Conservation (phyloP, 139 green algal species). For the Asterochloris sp. region DNA sequence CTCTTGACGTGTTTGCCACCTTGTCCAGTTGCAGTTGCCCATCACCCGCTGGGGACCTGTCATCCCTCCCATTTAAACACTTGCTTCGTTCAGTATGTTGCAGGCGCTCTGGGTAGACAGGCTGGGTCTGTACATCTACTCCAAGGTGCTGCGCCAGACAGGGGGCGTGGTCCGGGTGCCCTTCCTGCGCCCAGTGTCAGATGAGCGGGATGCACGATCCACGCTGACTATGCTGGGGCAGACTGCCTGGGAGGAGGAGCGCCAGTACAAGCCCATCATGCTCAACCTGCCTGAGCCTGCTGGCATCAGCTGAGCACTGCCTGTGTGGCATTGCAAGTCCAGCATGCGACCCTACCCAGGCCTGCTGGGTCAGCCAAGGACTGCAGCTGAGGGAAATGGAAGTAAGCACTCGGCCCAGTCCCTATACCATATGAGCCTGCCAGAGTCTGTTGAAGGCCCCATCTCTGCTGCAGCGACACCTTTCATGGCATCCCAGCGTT, state of each 20-base stretch:
- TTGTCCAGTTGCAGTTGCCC: conserved; percentile 1
- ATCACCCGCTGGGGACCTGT: too few relatives aligned
- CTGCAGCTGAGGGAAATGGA: too few relatives aligned
- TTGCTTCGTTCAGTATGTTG: conserved; percentile 22
- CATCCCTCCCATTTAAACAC: too few relatives aligned
- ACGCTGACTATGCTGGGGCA: conserved; percentile 90
- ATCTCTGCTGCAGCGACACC: too few relatives aligned
- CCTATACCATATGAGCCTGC: too few relatives aligned
- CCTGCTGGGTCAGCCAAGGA: too few relatives aligned
- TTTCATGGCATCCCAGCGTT: too few relatives aligned
- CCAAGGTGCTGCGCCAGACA: conserved; percentile 19
- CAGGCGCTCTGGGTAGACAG: conserved; percentile 89
- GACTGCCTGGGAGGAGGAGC: conserved; percentile 61
- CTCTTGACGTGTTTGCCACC: too few relatives aligned
- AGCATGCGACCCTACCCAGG: too few relatives aligned
- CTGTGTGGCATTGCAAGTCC: not conserved
- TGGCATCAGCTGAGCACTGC: not conserved
- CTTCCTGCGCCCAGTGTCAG: conserved; percentile 70
- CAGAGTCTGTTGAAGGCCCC: too few relatives aligned
- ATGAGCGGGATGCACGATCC: conserved; percentile 78
- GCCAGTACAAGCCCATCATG: conserved; percentile 38
- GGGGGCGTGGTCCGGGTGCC: conserved; percentile 35
- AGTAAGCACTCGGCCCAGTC: too few relatives aligned
- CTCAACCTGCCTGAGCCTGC: conserved; percentile 12
- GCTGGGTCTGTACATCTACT: conserved; percentile 71